These are phyloP conservation scores for Pseudogymnoascus sp. DNA, from an alignment of 2,329 filamentous ascomycete species.

Conservation along the genomic window DNA sequence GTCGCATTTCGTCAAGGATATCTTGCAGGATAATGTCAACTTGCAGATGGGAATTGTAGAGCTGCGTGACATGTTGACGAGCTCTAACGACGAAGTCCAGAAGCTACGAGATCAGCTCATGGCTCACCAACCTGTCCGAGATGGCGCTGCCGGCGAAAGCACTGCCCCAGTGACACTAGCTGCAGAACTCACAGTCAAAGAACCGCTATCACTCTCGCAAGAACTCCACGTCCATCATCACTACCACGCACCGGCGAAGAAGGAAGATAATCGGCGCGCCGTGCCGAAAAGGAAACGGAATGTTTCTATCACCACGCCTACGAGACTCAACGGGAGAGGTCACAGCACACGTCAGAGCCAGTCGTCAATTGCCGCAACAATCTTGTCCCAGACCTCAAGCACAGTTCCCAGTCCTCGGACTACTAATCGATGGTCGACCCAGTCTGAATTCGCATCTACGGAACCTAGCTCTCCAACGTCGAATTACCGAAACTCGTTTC, in stretches of 20 bases:
- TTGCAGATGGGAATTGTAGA: slow-evolving; percentile 88
- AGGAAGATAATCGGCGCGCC: slow-evolving; percentile 45
- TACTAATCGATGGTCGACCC: slow-evolving; percentile 54
- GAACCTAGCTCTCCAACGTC: slow-evolving; percentile 76
- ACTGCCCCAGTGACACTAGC: slow-evolving; percentile 49
- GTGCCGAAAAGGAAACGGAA: slow-evolving; percentile 64
- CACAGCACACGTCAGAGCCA: slow-evolving; percentile 32
- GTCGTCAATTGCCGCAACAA: slow-evolving; percentile 33
- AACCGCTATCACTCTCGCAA: slow-evolving; percentile 44
- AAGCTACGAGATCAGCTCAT: slow-evolving; percentile 72
- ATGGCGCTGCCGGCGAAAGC: slow-evolving; percentile 27
- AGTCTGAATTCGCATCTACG: slow-evolving; percentile 64
- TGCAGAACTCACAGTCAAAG: slow-evolving; percentile 57
- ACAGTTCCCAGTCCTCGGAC: slow-evolving; percentile 42
- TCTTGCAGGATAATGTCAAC: slow-evolving; percentile 90
- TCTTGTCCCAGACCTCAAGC: slow-evolving; percentile 39
- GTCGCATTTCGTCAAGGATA: slow-evolving; percentile 93
- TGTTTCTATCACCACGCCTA: slow-evolving; percentile 44
- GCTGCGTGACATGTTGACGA: slow-evolving; percentile 79
- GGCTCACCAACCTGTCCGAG: slow-evolving; percentile 62
- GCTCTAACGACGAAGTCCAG: slow-evolving; percentile 91
- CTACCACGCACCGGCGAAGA: slow-evolving; percentile 62
- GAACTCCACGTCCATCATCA: slow-evolving; percentile 93
- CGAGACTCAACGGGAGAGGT: slow-evolving; percentile 34
- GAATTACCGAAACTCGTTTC: slow-evolving; percentile 58